Conservation (phyloP, 495 filamentous ascomycete genomes). For the Trichoderma virens region DNA sequence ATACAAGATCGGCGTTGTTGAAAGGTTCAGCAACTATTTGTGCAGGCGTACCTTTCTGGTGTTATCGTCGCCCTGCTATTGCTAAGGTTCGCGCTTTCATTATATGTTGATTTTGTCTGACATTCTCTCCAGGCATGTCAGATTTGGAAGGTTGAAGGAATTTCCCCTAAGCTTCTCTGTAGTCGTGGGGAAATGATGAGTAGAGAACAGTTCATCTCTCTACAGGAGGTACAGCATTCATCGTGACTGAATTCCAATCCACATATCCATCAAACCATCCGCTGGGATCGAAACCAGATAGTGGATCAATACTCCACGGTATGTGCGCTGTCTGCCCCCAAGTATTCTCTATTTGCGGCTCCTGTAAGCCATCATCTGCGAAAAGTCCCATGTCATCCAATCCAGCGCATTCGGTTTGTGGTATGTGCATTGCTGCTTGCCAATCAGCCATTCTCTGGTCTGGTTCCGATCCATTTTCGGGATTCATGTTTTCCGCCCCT, state of each 20-base stretch:
- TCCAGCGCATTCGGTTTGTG: neutral
- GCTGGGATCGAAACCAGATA: constrained; percentile 5
- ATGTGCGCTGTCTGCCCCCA: neutral
- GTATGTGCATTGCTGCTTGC: neutral
- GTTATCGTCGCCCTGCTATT: too few species aligned
- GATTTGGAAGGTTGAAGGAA: too few species aligned
- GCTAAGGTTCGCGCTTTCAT: too few species aligned
- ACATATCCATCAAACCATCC: constrained; percentile 1
- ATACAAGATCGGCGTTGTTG: too few species aligned
- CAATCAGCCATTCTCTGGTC: constrained; percentile 1
- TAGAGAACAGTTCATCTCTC: neutral
- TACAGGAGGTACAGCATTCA: neutral
- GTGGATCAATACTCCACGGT: constrained; percentile 4
- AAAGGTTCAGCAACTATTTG: too few species aligned
- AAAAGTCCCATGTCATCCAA: neutral
- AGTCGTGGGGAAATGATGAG: too few species aligned
- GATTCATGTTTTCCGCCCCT: constrained; percentile 1
- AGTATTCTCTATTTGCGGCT: neutral
- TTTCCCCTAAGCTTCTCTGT: too few species aligned
- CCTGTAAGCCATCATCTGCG: neutral
- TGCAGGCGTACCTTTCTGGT: too few species aligned
- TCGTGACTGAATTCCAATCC: constrained; percentile 1
- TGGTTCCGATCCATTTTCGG: neutral
- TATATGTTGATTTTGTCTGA: too few species aligned
- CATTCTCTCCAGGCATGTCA: too few species aligned